Evolutionary conservation across 2,329 filamentous ascomycete genomes (phyloP).

Genomic region (Pestalotiopsis sp.): DNA sequence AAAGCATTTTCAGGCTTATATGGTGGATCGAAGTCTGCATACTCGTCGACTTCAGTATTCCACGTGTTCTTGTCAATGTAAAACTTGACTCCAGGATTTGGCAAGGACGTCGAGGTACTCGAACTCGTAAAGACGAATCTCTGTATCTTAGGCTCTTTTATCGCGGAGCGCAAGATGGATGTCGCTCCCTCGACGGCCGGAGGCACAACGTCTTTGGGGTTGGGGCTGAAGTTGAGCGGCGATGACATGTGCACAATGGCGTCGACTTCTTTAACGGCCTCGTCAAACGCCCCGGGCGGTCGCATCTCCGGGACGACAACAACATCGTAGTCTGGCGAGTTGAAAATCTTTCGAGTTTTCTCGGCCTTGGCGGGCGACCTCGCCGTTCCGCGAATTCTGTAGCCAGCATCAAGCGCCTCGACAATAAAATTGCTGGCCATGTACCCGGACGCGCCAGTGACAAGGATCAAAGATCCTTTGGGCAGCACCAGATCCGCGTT

Average conservation of each 20-base stretch:
- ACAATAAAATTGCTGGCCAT: background rate
- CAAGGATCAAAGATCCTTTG: conserved; percentile 4
- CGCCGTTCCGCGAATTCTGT: conserved; percentile 1
- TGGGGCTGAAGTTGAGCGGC: conserved; percentile 37
- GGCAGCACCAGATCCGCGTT: background rate
- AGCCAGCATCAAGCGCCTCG: conserved; percentile 1
- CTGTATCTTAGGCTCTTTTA: conserved; percentile 41
- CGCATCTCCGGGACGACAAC: conserved; percentile 38
- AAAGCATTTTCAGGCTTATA: conserved; percentile 19
- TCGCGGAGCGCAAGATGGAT: conserved; percentile 42
- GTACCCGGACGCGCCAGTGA: background rate
- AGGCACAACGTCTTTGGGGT: conserved; percentile 46
- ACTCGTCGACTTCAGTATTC: conserved; percentile 32
- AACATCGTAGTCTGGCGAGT: background rate
- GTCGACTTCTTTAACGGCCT: conserved; percentile 40
- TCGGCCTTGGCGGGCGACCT: conserved; percentile 8
- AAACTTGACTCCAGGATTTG: conserved; percentile 9
- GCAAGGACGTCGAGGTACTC: conserved; percentile 19
- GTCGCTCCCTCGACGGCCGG: conserved; percentile 36
- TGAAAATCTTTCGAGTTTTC: conserved; percentile 7
- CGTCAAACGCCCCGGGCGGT: conserved; percentile 38
- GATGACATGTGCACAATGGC: conserved; percentile 49
- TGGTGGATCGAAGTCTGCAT: conserved; percentile 32
- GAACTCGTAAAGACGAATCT: conserved; percentile 30
- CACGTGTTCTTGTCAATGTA: conserved; percentile 27